Evolutionary conservation across 139 green algal species (phyloP).

Genomic region (Haematococcus sp.): DNA sequence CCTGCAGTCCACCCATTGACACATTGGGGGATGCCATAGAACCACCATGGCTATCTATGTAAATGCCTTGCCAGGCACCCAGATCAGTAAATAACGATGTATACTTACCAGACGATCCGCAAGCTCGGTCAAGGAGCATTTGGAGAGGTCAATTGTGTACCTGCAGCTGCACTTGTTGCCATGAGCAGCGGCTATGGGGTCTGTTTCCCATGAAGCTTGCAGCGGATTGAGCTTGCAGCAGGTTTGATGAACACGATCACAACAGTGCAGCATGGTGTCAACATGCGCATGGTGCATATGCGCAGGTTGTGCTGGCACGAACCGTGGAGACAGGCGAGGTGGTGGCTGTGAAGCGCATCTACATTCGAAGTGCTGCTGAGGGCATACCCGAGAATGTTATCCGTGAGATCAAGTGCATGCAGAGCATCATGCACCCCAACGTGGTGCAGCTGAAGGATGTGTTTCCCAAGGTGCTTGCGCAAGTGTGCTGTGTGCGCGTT

Average conservation of each 20-base stretch:
- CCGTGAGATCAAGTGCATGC: conserved; percentile 35
- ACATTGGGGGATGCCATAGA: too few species aligned
- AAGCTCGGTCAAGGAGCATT: conserved; percentile 34
- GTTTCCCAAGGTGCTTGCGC: conserved; percentile 22
- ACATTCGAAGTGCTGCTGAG: conserved; percentile 19
- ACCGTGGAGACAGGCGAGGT: conserved; percentile 40
- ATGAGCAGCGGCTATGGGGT: too few species aligned
- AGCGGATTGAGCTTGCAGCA: too few species aligned
- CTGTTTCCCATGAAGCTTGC: too few species aligned
- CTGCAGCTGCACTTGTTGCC: too few species aligned
- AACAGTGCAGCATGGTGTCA: too few species aligned
- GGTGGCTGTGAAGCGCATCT: conserved; percentile 43
- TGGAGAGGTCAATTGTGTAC: conserved; percentile 33
- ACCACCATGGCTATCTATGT: too few species aligned
- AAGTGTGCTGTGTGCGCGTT: not conserved
- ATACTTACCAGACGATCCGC: conserved; percentile 26
- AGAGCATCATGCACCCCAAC: conserved; percentile 33
- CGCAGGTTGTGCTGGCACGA: conserved; percentile 24
- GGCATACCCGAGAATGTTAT: conserved; percentile 38
- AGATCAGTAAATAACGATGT: conserved; percentile 6
- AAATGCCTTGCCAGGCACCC: too few species aligned
- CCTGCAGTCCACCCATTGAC: too few species aligned
- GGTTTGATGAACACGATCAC: too few species aligned
- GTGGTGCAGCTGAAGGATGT: conserved; percentile 37
- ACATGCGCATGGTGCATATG: not conserved